Base-by-base conservation (phyloP, 2,329 filamentous ascomycete species). In the Magnaporthales sp. region DNA sequence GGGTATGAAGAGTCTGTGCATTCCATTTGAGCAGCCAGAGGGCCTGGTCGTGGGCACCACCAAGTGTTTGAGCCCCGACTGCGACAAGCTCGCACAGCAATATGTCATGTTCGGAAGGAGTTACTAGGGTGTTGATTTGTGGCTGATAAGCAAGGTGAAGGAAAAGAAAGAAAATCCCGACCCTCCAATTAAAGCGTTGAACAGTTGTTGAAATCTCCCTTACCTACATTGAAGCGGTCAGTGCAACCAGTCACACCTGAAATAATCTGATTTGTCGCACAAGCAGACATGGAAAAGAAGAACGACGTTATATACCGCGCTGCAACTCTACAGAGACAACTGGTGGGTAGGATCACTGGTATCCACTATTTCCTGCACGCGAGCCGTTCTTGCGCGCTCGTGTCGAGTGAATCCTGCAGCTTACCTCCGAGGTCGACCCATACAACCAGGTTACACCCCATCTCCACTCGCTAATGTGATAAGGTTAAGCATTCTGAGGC, bases 101-200 rank as follows among this genome's bases (percentile, higher is more conserved):
- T 98, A 92, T 90, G 91, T 91, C 78, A 90, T 97, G 89, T 98
- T 97, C 79, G 94, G 94, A 74, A 84, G 90, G 80, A 90, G 84
- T 75, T 88, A 87, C 75, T 87, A 83, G 63, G 27, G 58, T 32
- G 29, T 58, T 13, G 19, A 5, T n/a, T 31, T 31, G 61, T 22
- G 24, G 61, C 29, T 22, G 30, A 27, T 10, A 27, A 63, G 11
- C 29, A 10, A 63, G 61, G 26, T 26, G 27, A 63, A 31, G 26
- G 13, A 63, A 63, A 7, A 29, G 60, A n/a, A 31, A 26, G 2
- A 60, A 63, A 38, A 63, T 24, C 9, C 29, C n/a, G n/a, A 32
- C 7, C 58, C 24, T 26, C 22, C 58, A 61, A 61, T 61, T 15
- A 51, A 51, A 51, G 38, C 38, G 38, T 51, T 51, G 38, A 51